These are phyloP conservation scores for Fraxinus cuspidata DNA, from an alignment of 257 asterid genomes.

Conservation along the genomic window DNA sequence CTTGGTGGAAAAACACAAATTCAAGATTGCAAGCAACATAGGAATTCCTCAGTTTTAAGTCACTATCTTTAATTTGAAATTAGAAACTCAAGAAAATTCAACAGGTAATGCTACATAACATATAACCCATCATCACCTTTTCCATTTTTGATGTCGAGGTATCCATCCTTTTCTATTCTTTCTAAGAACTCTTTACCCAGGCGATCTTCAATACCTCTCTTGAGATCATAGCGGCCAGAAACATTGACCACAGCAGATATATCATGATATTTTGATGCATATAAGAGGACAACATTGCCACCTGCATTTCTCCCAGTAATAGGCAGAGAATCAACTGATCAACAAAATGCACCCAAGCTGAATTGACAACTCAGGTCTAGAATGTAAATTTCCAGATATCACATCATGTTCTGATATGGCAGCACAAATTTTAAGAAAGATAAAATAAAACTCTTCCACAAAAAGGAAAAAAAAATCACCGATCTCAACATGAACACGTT, in stretches of 20 bases:
- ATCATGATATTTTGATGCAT: conserved; percentile 79
- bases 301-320: conserved; percentile 45
- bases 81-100: background rate
- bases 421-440: background rate
- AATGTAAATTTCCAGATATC: background rate
- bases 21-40: background rate
- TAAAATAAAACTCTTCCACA: background rate
- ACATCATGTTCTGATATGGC: background rate
- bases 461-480: background rate
- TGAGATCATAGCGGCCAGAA: conserved; percentile 84
- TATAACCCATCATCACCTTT: conserved; percentile 42
- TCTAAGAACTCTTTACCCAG: conserved; percentile 59
- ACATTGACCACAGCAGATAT: conserved; percentile 63
- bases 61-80: background rate
- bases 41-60: background rate
- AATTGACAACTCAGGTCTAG: background rate
- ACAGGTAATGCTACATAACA: background rate
- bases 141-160: conserved; percentile 53
- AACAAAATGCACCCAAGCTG: conserved; percentile 8
- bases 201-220: conserved; percentile 67
- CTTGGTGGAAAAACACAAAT: background rate
- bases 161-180: conserved; percentile 69
- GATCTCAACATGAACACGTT: background rate
- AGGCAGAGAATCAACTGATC: conserved; percentile 15
- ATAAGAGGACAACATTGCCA: conserved; percentile 69